Conservation (phyloP, 1,139 yeast species). For the Pichia sp. region DNA sequence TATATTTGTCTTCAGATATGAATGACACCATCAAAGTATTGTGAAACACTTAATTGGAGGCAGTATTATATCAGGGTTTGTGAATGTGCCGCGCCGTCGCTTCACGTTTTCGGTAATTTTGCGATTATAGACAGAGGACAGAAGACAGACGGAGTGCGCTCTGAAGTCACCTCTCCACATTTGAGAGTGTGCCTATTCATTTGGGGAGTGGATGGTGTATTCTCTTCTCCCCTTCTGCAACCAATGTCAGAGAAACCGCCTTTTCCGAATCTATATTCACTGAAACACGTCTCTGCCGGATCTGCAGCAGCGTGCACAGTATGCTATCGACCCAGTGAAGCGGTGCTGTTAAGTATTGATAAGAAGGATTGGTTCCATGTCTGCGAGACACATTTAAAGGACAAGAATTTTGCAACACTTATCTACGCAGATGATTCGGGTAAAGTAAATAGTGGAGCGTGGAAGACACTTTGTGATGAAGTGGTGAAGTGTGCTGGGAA, state of each 20-base stretch:
- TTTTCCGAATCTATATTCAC: slow-evolving; percentile 37
- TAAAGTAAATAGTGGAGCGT: slow-evolving; percentile 12
- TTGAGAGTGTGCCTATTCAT: too few relatives aligned
- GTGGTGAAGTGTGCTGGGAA: slow-evolving; percentile 5
- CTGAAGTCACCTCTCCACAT: too few relatives aligned
- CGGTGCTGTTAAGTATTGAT: slow-evolving; percentile 35
- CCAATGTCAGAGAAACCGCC: slow-evolving; percentile 21
- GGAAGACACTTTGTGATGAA: slow-evolving; percentile 9
- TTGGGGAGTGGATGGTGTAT: neutral
- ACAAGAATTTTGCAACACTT: slow-evolving; percentile 34
- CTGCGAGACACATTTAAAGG: slow-evolving; percentile 40
- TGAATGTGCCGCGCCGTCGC: too few relatives aligned
- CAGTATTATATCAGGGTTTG: too few relatives aligned
- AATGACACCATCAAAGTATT: too few relatives aligned
- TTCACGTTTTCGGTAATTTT: too few relatives aligned
- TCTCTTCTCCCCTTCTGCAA: neutral
- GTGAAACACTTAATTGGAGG: too few relatives aligned
- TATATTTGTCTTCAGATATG: too few relatives aligned
- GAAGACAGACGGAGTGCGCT: too few relatives aligned
- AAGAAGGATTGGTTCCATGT: slow-evolving; percentile 41
- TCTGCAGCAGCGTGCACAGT: slow-evolving; percentile 40
- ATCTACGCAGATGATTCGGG: slow-evolving; percentile 18
- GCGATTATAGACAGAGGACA: too few relatives aligned
- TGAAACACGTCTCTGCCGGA: slow-evolving; percentile 34
- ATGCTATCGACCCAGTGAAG: slow-evolving; percentile 41